Evolutionary conservation across 768 basidiomycete genomes (phyloP).

Genomic region (Mycena rebaudengoi): DNA sequence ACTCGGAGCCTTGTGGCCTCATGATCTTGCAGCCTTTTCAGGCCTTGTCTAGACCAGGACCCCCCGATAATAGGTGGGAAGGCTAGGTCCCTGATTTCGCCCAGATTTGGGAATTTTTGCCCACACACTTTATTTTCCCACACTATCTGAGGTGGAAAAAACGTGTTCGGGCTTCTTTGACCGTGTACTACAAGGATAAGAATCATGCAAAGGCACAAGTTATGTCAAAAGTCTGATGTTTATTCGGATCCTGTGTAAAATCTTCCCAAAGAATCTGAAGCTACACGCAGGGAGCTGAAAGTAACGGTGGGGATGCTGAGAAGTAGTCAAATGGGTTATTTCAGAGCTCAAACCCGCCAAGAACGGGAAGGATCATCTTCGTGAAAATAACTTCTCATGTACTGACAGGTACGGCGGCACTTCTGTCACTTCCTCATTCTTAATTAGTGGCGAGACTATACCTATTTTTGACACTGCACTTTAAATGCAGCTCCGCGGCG

Average conservation of each 20-base stretch:
- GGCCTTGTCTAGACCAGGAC: too few relatives aligned
- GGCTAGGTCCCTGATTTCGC: too few relatives aligned
- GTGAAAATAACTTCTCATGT: constrained; percentile 1
- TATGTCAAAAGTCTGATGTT: constrained; percentile 1
- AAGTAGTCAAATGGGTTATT: not conserved
- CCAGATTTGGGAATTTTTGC: too few relatives aligned
- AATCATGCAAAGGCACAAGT: not conserved
- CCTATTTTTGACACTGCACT: not conserved
- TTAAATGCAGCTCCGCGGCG: not conserved
- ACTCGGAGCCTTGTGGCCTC: not conserved
- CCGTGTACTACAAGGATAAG: too few relatives aligned
- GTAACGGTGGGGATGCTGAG: not conserved
- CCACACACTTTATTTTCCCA: too few relatives aligned
- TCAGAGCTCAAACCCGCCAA: not conserved
- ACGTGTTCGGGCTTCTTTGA: too few relatives aligned
- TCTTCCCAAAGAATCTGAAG: too few relatives aligned
- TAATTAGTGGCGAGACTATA: not conserved
- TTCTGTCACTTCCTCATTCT: too few relatives aligned
- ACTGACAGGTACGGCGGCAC: not conserved
- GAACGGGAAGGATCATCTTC: not conserved
- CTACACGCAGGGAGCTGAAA: too few relatives aligned
- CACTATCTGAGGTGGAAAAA: too few relatives aligned
- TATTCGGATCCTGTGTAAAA: not conserved
- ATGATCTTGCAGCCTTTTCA: not conserved
- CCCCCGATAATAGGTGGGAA: too few relatives aligned